phyloP scores from a whole-genome alignment of 1,284 basidiomycete species.

The Cutaneotrichosporon sp. region DNA sequence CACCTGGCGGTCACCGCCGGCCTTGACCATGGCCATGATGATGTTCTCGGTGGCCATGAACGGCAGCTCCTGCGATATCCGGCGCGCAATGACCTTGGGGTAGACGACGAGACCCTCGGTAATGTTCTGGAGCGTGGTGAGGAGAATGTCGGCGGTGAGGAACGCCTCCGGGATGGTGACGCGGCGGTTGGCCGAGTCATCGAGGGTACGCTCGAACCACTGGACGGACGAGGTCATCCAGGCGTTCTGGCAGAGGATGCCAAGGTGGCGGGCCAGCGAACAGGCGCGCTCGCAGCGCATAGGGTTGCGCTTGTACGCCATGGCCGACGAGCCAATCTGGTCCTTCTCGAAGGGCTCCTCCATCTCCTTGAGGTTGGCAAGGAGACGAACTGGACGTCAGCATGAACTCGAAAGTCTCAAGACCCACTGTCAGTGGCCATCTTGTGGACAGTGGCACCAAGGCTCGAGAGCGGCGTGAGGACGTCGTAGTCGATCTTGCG shows the following conservation, averaged over 20 bases:
- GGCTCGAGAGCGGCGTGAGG: constrained; percentile 77
- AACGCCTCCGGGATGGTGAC: constrained; percentile 96
- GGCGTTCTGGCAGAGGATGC: constrained; percentile 88
- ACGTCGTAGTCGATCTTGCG: constrained; percentile 96
- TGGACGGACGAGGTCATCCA: constrained; percentile 87
- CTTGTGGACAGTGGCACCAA: constrained; percentile 96
- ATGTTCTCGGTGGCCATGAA: constrained; percentile 99
- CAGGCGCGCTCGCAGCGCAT: constrained; percentile 99
- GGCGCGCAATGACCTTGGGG: constrained; percentile 86
- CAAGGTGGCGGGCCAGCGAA: constrained; percentile 84
- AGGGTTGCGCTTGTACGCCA: constrained; percentile 99
- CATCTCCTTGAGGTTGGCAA: constrained; percentile 94
- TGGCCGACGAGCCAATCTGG: constrained; percentile 92
- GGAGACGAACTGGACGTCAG: constrained; percentile 57
- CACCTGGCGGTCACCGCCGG: constrained; percentile 89
- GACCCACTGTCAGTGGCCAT: constrained; percentile 78
- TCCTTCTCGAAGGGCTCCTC: constrained; percentile 99
- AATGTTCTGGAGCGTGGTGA: constrained; percentile 93
- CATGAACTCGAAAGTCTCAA: not conserved
- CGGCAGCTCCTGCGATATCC: constrained; percentile 90
- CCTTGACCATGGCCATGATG: constrained; percentile 98
- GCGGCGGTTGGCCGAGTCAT: constrained; percentile 94
- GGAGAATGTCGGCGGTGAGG: constrained; percentile 91
- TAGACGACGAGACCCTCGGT: constrained; percentile 97
- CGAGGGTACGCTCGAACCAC: constrained; percentile 94